phyloP scores from a whole-genome alignment of 2,329 filamentous ascomycete species.

The Massarina eburnea region DNA sequence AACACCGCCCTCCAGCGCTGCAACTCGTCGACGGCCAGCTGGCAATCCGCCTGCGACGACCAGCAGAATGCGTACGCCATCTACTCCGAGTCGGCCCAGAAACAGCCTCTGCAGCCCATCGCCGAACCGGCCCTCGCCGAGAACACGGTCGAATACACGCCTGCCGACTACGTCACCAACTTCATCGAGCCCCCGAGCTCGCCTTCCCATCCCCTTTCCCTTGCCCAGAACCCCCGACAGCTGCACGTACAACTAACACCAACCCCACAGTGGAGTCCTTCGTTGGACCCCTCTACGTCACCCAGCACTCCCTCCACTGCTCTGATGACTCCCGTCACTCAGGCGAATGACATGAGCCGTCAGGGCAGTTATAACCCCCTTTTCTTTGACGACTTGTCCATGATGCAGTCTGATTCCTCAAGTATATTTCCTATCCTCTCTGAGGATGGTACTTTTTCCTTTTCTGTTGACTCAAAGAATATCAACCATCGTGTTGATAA shows the following conservation, averaged over 20 bases:
- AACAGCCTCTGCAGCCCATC: slow-evolving; percentile 29
- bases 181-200: slow-evolving; percentile 28
- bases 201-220: slow-evolving; percentile 21
- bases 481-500: slow-evolving; percentile 34
- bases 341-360: slow-evolving; percentile 49
- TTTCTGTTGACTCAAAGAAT: slow-evolving; percentile 39
- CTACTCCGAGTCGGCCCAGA: slow-evolving; percentile 27
- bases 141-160: slow-evolving; percentile 39
- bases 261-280: slow-evolving; percentile 33
- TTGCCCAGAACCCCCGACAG: slow-evolving; percentile 23
- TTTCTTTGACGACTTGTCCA: slow-evolving; percentile 45
- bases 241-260: slow-evolving; percentile 36
- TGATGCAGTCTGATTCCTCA: slow-evolving; percentile 48
- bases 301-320: slow-evolving; percentile 41
- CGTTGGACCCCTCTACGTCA: slow-evolving; percentile 36
- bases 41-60: slow-evolving; percentile 25
- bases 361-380: slow-evolving; percentile 47
- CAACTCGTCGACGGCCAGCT: slow-evolving; percentile 23
- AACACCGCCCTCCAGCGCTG: slow-evolving; percentile 25
- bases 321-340: slow-evolving; percentile 42
- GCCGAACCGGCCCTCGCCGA: slow-evolving; percentile 22
- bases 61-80: slow-evolving; percentile 34
- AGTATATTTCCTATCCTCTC: slow-evolving; percentile 38
- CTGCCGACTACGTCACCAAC: slow-evolving; percentile 39
- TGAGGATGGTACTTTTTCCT: slow-evolving; percentile 39